A percentile compares a stretch with the other conserved stretches of the same genome.
Evolutionary conservation across 2,329 filamentous ascomycete genomes (phyloP).

Genomic region (Colletotrichum phormii): DNA sequence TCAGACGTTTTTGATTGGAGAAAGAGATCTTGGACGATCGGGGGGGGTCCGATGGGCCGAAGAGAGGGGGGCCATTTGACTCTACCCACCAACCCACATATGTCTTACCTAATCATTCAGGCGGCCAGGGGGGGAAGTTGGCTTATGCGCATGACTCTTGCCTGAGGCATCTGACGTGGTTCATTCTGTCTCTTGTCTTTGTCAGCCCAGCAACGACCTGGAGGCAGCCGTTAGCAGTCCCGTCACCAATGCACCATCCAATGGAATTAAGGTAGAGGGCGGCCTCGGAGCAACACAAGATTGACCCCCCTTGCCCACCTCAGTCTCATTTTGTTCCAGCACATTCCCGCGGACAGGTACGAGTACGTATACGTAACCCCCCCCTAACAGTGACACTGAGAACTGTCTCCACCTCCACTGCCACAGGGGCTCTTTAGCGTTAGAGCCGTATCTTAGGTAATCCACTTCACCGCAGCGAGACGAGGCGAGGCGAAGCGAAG

Average conservation of each 20-base stretch:
- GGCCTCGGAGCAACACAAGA: background rate
- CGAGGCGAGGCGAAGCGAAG: background rate
- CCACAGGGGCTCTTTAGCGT: slow-evolving; percentile 9
- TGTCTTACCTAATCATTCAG: too few species aligned
- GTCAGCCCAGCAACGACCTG: background rate
- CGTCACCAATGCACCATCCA: too few species aligned
- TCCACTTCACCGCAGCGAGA: background rate
- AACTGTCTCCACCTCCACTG: slow-evolving; percentile 4
- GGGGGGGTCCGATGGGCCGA: background rate
- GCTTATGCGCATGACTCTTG: background rate
- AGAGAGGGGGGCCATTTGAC: background rate
- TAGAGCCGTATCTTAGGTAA: background rate
- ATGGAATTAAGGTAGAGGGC: too few species aligned
- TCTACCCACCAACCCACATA: too few species aligned
- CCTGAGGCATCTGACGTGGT: background rate
- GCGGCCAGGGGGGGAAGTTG: too few species aligned
- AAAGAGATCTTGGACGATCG: background rate
- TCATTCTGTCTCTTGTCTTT: background rate
- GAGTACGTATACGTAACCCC: background rate
- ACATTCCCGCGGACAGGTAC: slow-evolving; percentile 8
- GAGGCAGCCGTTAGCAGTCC: slow-evolving; percentile 4
- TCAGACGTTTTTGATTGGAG: background rate
- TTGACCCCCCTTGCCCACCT: background rate
- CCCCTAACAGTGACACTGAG: background rate
- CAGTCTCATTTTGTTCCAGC: slow-evolving; percentile 9